phyloP scores from a whole-genome alignment of 1,284 basidiomycete genomes.

The Earliella scabrosa region DNA sequence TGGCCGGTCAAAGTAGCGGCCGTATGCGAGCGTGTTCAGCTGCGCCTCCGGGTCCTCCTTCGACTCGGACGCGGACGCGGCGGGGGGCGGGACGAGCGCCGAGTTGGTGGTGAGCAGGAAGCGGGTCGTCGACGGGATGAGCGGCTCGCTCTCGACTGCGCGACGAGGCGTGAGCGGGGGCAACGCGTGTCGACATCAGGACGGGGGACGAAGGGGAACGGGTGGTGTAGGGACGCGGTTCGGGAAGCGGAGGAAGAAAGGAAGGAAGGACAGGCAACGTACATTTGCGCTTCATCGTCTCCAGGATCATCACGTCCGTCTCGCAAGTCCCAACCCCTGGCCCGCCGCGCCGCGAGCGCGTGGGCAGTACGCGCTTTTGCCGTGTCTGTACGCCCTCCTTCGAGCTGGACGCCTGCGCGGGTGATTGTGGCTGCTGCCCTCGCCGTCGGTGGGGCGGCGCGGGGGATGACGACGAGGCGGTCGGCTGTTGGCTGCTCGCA shows the following conservation, averaged over 20 bases:
- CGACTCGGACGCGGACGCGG: slow-evolving; percentile 42
- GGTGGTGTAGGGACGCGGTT: background rate
- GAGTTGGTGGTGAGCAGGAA: slow-evolving; percentile 77
- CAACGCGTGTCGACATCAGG: background rate
- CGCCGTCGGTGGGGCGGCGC: slow-evolving; percentile 10
- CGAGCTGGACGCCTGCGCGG: slow-evolving; percentile 22
- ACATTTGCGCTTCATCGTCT: slow-evolving; percentile 81
- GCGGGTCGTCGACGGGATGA: slow-evolving; percentile 65
- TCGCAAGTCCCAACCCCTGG: slow-evolving; percentile 78
- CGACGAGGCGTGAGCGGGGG: slow-evolving; percentile 6
- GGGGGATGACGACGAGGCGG: slow-evolving; percentile 19
- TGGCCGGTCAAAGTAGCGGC: slow-evolving; percentile 77
- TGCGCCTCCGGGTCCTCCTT: slow-evolving; percentile 36
- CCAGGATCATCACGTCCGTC: slow-evolving; percentile 82
- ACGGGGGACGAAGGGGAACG: background rate
- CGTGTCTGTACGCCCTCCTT: slow-evolving; percentile 32
- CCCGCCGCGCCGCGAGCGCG: slow-evolving; percentile 78
- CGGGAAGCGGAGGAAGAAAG: background rate
- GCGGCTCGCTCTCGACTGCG: slow-evolving; percentile 71
- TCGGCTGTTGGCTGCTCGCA: slow-evolving; percentile 12
- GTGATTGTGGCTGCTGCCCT: slow-evolving; percentile 10
- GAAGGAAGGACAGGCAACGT: slow-evolving; percentile 38
- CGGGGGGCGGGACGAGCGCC: slow-evolving; percentile 40
- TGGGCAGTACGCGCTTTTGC: slow-evolving; percentile 79
- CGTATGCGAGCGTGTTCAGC: slow-evolving; percentile 62